Base-by-base conservation (phyloP, 768 basidiomycete genomes). In the Rubroboletus satanas region DNA sequence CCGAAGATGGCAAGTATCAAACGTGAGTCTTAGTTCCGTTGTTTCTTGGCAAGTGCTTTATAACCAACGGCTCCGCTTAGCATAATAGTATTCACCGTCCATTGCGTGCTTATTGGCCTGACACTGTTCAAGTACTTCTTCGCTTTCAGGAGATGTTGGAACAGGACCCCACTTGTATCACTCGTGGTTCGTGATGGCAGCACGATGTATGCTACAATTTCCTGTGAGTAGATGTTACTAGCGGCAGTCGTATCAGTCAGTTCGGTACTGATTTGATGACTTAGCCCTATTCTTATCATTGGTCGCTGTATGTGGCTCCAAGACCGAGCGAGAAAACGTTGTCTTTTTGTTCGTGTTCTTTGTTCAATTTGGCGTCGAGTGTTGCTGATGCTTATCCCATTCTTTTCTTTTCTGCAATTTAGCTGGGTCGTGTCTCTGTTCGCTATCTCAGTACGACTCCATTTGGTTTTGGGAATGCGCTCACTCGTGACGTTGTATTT, bases 111-210 rank as follows among this genome's bases (percentile, higher is more conserved):
- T 10, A 42, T 66, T 18, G 10, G 38, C 38, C 7, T 21, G 39
- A 41, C 39, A 12, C 6, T 41, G 18, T 41, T 41, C 39, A 41
- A 66, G 35, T 21, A 21, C 21, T 44, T 48, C 23, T 12, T 43
- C 4, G 52, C 57, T 41, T 41, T 48, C 28, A 65, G 26, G 26
- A 50, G 50, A 51, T 50, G 63, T 57, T 21, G 56, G 54, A 58
- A 61, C 1, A 63, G 58, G 28, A 55, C 61, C 3, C 64, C 64
- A 7, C 55, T 65, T 15, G 55, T 63, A 26, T 63, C 51, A 9
- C 56, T 66, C 18, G 32, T 65, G 35, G 45, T 66, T 42, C 62
- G 57, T 26, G 60, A 64, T 32, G 38, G 52, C 17, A 53, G 51
- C 35, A 55, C 31, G 33, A 48, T 58, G 6, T 66, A 58, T 45